Base-by-base conservation (phyloP, 164 flowering plant species). In the Vitis cinerea region DNA sequence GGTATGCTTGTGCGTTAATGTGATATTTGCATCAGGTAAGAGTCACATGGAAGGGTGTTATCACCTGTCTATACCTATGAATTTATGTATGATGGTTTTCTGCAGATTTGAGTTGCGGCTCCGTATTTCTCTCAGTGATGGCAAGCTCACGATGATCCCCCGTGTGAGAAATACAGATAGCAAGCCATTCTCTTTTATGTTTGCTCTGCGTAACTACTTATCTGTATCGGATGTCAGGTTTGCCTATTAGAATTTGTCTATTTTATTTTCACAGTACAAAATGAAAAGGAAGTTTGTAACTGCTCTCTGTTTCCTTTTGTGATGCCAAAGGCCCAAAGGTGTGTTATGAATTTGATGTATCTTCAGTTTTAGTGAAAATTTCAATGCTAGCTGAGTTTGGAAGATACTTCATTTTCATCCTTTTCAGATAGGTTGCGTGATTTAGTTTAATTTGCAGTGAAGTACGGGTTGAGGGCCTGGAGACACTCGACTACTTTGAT, bases 381-480 rank as follows among this genome's bases (percentile, higher is more conserved):
- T 61, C 63, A 29, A 48, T 52, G 56, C 14, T 58, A 64, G 54
- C 59, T 50, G 27, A 60, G 63, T 52, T 47, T 58, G 59, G 69
- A 72, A 60, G 65, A 74, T 64, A 68, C 67, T 65, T 47, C 56
- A 69, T 54, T 68, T 47, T 67, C 30, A 27, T 60, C 59, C 69
- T 61, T 76, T 75, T 74, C 69, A 60, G 59, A 68, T 59, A 3
- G 62, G 58, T 76, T 71, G 48, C 71, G 56, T 74, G 77, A 74
- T 72, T 72, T 81, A 59, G 60, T 80, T 74, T 65, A 61, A 76
- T 83, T 82, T 83, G 75, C 91, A 94, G 98, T 84, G 97, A 94
- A 82, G 94, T 91, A 64, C 91, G 96, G 49, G 87, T 94, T 52
- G 98, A 94, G 80, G 98, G 97, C 59, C 80, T 94, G 90, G 97